Percentiles rank a stretch among this genome's conserved stretches.
These are phyloP conservation scores for Nymphaea thermarum DNA, from an alignment of 164 flowering plant genomes.

Conservation along the genomic window DNA sequence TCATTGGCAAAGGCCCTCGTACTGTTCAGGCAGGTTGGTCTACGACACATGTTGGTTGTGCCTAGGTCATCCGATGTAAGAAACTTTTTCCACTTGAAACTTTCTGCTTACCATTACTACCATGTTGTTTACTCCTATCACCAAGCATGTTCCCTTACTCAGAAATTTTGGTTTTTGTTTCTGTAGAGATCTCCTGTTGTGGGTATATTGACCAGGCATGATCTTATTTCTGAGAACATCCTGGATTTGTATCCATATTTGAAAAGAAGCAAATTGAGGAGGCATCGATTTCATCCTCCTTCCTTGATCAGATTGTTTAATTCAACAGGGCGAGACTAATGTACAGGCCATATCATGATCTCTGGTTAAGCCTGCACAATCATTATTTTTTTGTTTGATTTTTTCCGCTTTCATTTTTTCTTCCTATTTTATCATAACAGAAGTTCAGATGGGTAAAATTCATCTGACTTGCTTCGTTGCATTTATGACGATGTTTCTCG, in stretches of 20 bases:
- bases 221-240: slow-evolving; percentile 82
- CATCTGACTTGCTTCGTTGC: no score
- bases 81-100: background rate
- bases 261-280: slow-evolving; percentile 50
- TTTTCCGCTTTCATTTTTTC: no score
- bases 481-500: no score
- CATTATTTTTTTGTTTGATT: no score
- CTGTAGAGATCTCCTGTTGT: slow-evolving; percentile 71
- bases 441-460: no score
- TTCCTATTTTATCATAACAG: no score
- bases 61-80: slow-evolving; percentile 72
- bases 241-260: slow-evolving; percentile 51
- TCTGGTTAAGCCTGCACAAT: no score
- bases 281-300: slow-evolving; percentile 26
- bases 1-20: slow-evolving; percentile 78
- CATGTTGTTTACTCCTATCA: background rate
- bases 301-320: background rate
- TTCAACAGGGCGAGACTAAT: no score
- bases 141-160: background rate
- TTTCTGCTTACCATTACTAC: background rate
- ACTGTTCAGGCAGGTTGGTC: slow-evolving; percentile 78
- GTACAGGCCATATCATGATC: no score
- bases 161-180: background rate
- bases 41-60: slow-evolving; percentile 76
- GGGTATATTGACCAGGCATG: slow-evolving; percentile 87